A percentile compares a stretch with the other conserved stretches of the same genome.
phyloP scores from a whole-genome alignment of 768 basidiomycete genomes.

The Suillus variegatus region DNA sequence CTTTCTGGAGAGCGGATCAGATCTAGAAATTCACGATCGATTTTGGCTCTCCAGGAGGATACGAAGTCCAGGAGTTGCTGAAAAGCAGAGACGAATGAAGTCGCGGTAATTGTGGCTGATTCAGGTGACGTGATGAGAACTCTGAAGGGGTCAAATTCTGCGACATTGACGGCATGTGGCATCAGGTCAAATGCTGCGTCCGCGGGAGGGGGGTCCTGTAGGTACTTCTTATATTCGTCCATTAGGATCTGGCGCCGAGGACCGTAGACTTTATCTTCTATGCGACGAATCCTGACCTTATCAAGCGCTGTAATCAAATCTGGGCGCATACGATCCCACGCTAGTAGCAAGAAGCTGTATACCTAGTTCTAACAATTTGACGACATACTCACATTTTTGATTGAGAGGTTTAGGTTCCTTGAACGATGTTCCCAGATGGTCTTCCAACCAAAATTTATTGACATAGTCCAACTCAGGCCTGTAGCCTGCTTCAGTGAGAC shows the following conservation, averaged over 20 bases:
- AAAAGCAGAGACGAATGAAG: slow-evolving; percentile 7
- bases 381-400: not conserved
- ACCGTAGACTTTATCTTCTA: slow-evolving; percentile 1
- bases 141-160: slow-evolving; percentile 3
- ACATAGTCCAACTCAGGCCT: slow-evolving; percentile 2
- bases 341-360: not conserved
- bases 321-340: slow-evolving; percentile 4
- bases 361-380: not conserved
- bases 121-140: slow-evolving; percentile 6
- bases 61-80: slow-evolving; percentile 3
- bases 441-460: not conserved
- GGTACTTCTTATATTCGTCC: slow-evolving; percentile 1
- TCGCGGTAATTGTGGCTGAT: not conserved
- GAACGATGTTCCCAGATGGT: not conserved
- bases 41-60: slow-evolving; percentile 5
- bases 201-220: not conserved
- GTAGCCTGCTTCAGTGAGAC: slow-evolving; percentile 1
- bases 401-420: not conserved
- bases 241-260: not conserved
- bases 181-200: slow-evolving; percentile 3
- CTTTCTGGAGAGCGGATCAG: not conserved
- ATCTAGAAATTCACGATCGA: slow-evolving; percentile 3
- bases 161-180: slow-evolving; percentile 3
- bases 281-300: not conserved
- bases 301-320: not conserved